phyloP scores from a whole-genome alignment of 2,329 filamentous ascomycete species.

The Mycosphaerella sp. region DNA sequence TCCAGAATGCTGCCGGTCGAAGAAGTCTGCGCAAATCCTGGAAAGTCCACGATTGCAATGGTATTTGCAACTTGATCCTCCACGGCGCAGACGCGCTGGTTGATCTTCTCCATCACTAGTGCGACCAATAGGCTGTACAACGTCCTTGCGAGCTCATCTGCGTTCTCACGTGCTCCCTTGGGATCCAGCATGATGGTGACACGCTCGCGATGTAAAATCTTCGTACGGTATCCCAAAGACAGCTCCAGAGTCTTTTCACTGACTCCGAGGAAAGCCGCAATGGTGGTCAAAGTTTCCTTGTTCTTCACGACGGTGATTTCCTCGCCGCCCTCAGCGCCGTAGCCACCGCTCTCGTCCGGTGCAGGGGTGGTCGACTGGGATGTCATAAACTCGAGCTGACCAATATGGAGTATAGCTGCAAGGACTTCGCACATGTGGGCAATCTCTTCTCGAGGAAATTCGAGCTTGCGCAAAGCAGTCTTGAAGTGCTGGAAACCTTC shows the following conservation, averaged over 20 bases:
- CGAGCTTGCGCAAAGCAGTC: conserved; percentile 84
- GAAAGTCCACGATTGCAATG: conserved; percentile 91
- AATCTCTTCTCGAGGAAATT: conserved; percentile 88
- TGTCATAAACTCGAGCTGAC: conserved; percentile 88
- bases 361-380: conserved; percentile 70
- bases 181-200: conserved; percentile 99
- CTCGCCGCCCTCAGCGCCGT: conserved; percentile 89
- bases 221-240: conserved; percentile 91
- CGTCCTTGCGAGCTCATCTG: conserved; percentile 87
- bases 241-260: conserved; percentile 73
- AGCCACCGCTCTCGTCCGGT: conserved; percentile 89
- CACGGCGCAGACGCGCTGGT: conserved; percentile 77
- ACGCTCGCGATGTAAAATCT: conserved; percentile 89
- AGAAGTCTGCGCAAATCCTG: conserved; percentile 80
- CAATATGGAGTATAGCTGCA: conserved; percentile 91
- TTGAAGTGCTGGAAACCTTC: conserved; percentile 98
- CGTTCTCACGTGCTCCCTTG: conserved; percentile 79
- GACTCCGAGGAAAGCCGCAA: conserved; percentile 93
- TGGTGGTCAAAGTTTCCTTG: conserved; percentile 76
- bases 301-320: conserved; percentile 84
- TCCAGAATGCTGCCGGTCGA: conserved; percentile 82
- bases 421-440: conserved; percentile 95
- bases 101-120: conserved; percentile 88
- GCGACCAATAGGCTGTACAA: conserved; percentile 91
- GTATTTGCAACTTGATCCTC: conserved; percentile 91